Evolutionary conservation across 208 protist genomes (phyloP), one percentile per base, ranked within the genome.

Genomic region (Acanthamoeba lugdunensis): DNA sequence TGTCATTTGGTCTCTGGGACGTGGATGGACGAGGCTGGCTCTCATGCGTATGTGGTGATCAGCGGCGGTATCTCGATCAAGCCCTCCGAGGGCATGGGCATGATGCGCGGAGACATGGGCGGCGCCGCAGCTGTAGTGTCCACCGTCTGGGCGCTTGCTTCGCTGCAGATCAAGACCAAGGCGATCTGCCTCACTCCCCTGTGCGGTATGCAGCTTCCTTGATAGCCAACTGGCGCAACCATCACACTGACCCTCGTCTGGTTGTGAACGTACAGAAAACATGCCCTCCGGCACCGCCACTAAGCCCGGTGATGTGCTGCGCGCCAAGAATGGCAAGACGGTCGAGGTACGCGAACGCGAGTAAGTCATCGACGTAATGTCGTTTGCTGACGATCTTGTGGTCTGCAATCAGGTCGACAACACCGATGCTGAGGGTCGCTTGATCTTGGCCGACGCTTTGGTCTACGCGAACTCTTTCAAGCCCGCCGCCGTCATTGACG

Each of bases 41-140:
- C 21, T 28, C 28, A 84, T 84, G 45, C 7, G 23, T 28, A 50
- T 81, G 13, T 16, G 73, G 18, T 28, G 18, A 81, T n/a, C 54
- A 88, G 50, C 18, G 81, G 71, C 61, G 95, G 96, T 84, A 96
- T 96, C 87, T 95, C 81, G 33, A 96, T 97, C 91, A 97, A 97
- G 58, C 96, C 96, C 58, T 91, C 89, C 14, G 90, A 89, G 0
- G 33, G 54, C 25, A 97, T 97, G 96, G 96, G 88, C 67, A 45
- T 95, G 63, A 97, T 97, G 96, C 87, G 85, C n/a, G 96, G 94
- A 33, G 96, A 97, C 67, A 97, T 97, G 96, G 95, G 95, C 37
- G 96, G 96, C 54, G 95, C 95, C 28, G 96, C 96, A 9, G 54
- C 52, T 4, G 95, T 96, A 0, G 71, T 96, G 4, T 71, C 81